phyloP scores from a whole-genome alignment of 2,329 filamentous ascomycete species.

The Cordyceps fumosorosea region DNA sequence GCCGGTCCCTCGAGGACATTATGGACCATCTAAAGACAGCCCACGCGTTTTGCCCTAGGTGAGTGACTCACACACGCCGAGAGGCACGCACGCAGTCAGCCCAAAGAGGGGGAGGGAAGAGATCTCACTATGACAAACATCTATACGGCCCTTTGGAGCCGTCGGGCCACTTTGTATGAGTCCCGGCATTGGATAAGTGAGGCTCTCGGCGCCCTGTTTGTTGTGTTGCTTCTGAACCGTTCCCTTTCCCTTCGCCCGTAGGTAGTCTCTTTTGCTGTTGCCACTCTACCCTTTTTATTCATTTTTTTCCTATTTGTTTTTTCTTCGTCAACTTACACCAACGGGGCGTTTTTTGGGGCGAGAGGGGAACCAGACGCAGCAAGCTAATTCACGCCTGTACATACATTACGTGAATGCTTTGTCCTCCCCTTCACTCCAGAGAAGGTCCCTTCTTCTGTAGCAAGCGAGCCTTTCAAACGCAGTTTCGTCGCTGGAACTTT shows the following conservation, averaged over 20 bases:
- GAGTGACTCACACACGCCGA: constrained; percentile 34
- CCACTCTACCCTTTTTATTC: not conserved
- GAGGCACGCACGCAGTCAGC: constrained; percentile 7
- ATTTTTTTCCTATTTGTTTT: not conserved
- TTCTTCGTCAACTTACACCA: constrained; percentile 16
- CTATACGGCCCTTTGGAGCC: not conserved
- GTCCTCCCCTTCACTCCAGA: not conserved
- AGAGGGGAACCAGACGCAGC: not conserved
- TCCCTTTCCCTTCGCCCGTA: not conserved
- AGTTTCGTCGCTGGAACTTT: constrained; percentile 75
- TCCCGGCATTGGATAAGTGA: not conserved
- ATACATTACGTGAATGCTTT: not conserved
- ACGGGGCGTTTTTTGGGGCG: constrained; percentile 4
- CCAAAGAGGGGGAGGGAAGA: not conserved
- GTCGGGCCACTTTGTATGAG: not conserved
- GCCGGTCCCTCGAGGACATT: constrained; percentile 65
- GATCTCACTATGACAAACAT: not conserved
- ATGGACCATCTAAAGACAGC: constrained; percentile 61
- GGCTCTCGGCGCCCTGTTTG: not conserved
- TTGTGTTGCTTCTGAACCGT: not conserved
- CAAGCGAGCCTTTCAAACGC: constrained; percentile 69
- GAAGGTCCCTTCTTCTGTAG: constrained; percentile 33
- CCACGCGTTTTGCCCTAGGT: constrained; percentile 67
- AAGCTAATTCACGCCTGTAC: not conserved
- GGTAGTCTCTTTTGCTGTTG: not conserved